Conservation (phyloP, 768 basidiomycete species). For the Kondoa subrosea region DNA sequence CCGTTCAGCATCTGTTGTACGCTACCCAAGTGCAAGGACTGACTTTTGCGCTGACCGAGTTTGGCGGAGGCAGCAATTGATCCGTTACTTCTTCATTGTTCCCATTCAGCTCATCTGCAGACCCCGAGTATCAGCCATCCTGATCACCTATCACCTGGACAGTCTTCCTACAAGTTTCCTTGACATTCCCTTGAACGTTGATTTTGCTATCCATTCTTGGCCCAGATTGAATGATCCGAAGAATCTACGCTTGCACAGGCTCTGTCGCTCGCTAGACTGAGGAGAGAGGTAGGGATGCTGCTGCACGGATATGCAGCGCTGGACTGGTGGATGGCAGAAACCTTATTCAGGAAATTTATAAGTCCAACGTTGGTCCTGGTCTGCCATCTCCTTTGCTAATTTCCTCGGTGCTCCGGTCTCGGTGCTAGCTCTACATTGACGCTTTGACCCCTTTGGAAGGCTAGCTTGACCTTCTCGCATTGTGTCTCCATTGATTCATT, state of each 20-base stretch:
- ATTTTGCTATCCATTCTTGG: background rate
- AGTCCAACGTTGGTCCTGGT: too few relatives aligned
- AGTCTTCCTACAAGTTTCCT: background rate
- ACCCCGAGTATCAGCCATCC: background rate
- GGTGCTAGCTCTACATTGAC: too few relatives aligned
- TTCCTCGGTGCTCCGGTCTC: too few relatives aligned
- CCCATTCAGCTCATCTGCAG: background rate
- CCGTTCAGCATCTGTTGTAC: background rate
- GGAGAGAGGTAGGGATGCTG: too few relatives aligned
- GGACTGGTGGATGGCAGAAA: too few relatives aligned
- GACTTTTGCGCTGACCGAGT: background rate
- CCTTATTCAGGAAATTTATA: too few relatives aligned
- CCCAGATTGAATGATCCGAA: background rate
- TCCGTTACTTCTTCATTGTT: constrained; percentile 1
- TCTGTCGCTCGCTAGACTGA: background rate
- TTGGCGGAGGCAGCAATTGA: background rate
- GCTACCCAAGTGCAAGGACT: background rate
- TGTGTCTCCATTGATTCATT: background rate
- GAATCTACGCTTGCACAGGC: background rate
- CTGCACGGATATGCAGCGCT: too few relatives aligned
- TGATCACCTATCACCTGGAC: background rate
- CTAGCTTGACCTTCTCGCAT: background rate
- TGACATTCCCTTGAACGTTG: background rate
- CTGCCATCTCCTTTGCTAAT: too few relatives aligned
- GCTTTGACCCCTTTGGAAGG: too few relatives aligned